Evolutionary conservation across 805 yeast genomes (phyloP).

Genomic region (Saccharomycopsis schoenii): DNA sequence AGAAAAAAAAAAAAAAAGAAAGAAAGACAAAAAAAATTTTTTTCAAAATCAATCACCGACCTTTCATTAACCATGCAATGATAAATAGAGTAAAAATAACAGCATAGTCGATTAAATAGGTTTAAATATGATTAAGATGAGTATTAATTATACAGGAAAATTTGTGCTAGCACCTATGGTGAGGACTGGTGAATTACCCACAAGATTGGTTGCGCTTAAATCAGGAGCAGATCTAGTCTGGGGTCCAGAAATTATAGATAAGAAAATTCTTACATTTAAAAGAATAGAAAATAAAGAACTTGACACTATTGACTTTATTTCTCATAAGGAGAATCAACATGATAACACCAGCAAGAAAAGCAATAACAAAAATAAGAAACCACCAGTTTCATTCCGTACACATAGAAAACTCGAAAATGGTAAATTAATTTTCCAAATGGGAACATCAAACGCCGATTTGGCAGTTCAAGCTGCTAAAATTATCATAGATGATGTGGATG

Average conservation of each 20-base stretch:
- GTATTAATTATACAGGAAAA: slow-evolving; percentile 64
- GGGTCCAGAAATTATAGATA: slow-evolving; percentile 90
- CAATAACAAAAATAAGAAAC: slow-evolving; percentile 26
- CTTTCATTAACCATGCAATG: neutral
- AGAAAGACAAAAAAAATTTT: too few species aligned
- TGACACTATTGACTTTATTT: slow-evolving; percentile 52
- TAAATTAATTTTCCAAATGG: slow-evolving; percentile 78
- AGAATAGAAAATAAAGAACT: slow-evolving; percentile 48
- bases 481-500: slow-evolving; percentile 80
- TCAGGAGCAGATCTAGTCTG: slow-evolving; percentile 94
- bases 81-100: neutral
- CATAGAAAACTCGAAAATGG: slow-evolving; percentile 50
- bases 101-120: too few species aligned
- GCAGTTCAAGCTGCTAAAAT: slow-evolving; percentile 84
- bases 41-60: too few species aligned
- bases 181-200: slow-evolving; percentile 89
- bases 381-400: slow-evolving; percentile 62
- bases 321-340: slow-evolving; percentile 22
- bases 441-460: slow-evolving; percentile 70
- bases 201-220: slow-evolving; percentile 65
- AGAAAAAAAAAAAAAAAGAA: too few species aligned
- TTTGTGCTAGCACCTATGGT: slow-evolving; percentile 95
- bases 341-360: slow-evolving; percentile 18
- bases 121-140: slow-evolving; percentile 6
- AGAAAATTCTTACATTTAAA: slow-evolving; percentile 62